A percentile compares a stretch with the other conserved stretches of the same genome.
These are phyloP conservation scores for Amphirosellinia nigrospora DNA, from an alignment of 495 filamentous ascomycete species.

Conservation along the genomic window DNA sequence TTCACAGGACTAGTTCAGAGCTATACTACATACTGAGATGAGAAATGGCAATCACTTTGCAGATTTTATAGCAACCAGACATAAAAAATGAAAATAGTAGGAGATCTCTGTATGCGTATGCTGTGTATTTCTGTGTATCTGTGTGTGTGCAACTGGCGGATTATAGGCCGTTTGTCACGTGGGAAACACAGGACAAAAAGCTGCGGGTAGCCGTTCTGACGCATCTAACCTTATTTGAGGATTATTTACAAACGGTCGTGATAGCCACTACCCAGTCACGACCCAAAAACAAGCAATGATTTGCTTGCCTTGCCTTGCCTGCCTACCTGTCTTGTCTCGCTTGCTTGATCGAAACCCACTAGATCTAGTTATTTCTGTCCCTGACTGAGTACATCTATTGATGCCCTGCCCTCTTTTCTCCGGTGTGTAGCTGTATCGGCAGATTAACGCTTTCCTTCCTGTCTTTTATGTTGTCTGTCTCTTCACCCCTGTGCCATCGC, in stretches of 20 bases:
- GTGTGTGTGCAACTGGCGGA: constrained; percentile 25
- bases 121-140: not conserved
- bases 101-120: constrained; percentile 3
- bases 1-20: not conserved
- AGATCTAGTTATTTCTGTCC: not conserved
- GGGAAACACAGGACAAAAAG: constrained; percentile 42
- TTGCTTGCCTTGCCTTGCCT: constrained; percentile 17
- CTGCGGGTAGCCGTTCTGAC: constrained; percentile 40
- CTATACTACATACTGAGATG: not conserved
- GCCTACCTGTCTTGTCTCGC: constrained; percentile 10
- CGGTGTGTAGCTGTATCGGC: not conserved
- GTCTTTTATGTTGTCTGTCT: no score
- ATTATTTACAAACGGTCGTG: constrained; percentile 40
- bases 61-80: not conserved
- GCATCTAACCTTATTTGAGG: constrained; percentile 43
- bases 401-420: not conserved
- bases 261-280: constrained; percentile 22
- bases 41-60: not conserved
- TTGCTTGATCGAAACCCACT: not conserved
- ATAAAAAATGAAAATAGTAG: not conserved
- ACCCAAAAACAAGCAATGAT: not conserved
- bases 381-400: constrained; percentile 21
- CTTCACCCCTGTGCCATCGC: not conserved
- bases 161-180: constrained; percentile 44
- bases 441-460: not conserved